These are phyloP conservation scores for Colletotrichum tofieldiae DNA, from an alignment of 2,329 filamentous ascomycete genomes.

Conservation along the genomic window DNA sequence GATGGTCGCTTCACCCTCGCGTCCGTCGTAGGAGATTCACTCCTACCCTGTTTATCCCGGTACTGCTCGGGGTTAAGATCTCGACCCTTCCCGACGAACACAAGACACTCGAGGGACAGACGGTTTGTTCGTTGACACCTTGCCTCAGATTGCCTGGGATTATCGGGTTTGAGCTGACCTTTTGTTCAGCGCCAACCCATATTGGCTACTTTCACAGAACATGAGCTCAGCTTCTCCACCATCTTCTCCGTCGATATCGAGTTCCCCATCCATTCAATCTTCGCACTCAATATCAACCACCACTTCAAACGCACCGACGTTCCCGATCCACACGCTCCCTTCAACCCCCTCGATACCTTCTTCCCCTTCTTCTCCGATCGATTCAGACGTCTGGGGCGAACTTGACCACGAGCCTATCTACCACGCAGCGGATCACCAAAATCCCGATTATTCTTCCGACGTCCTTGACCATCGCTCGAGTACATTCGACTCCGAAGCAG, in stretches of 20 bases:
- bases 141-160: background rate
- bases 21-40: conserved; percentile 33
- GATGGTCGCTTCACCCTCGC: conserved; percentile 31
- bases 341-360: background rate
- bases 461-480: conserved; percentile 17
- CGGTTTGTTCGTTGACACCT: conserved; percentile 34
- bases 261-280: conserved; percentile 1
- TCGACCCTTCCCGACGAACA: conserved; percentile 17
- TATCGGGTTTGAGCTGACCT: conserved; percentile 7
- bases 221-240: conserved; percentile 40
- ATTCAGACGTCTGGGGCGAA: conserved; percentile 14
- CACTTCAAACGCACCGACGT: background rate
- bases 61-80: conserved; percentile 2
- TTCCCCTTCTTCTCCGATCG: background rate
- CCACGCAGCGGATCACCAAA: background rate
- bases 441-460: conserved; percentile 21
- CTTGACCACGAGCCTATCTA: background rate
- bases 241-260: conserved; percentile 12
- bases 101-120: conserved; percentile 1
- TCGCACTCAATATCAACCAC: background rate
- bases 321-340: background rate
- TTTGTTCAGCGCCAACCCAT: conserved; percentile 33
- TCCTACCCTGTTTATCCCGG: conserved; percentile 26
- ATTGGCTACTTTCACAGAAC: conserved; percentile 25
- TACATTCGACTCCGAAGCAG: conserved; percentile 31